phyloP scores from a whole-genome alignment of 2,329 filamentous ascomycete genomes.

The Neonectria punicea region DNA sequence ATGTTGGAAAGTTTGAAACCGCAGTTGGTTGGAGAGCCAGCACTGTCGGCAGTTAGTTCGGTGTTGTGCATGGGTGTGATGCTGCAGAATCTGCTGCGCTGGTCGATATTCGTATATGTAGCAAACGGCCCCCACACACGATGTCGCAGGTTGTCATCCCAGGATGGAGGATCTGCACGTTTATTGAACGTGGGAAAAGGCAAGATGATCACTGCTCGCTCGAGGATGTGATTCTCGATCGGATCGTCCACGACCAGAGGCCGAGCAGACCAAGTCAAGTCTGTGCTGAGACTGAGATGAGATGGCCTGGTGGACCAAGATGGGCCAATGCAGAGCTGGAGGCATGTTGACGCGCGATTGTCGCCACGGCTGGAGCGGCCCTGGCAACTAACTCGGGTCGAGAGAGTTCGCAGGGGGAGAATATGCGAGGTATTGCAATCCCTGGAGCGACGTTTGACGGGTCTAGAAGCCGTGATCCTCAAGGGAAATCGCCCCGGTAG shows the following conservation, averaged over 20 bases:
- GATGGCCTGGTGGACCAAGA: slow-evolving; percentile 2
- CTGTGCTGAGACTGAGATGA: slow-evolving; percentile 12
- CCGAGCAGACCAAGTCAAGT: slow-evolving; percentile 2
- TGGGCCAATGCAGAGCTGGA: slow-evolving; percentile 11
- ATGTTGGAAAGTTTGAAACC: neutral
- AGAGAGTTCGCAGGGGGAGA: too few relatives aligned
- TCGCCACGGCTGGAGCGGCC: neutral
- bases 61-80: neutral
- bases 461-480: neutral
- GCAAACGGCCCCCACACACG: neutral
- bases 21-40: neutral
- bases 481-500: neutral
- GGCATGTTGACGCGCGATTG: slow-evolving; percentile 1
- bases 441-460: neutral
- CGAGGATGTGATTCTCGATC: neutral
- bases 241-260: neutral
- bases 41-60: neutral
- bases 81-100: slow-evolving; percentile 1
- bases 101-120: neutral
- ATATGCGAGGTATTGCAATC: too few relatives aligned
- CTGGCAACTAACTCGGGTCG: neutral
- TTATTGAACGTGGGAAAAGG: neutral
- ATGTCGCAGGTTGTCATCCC: neutral
- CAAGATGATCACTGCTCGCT: neutral
- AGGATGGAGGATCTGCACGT: neutral